Base-by-base conservation (phyloP, 2,329 filamentous ascomycete species). In the Neodidymelliopsis sp. region DNA sequence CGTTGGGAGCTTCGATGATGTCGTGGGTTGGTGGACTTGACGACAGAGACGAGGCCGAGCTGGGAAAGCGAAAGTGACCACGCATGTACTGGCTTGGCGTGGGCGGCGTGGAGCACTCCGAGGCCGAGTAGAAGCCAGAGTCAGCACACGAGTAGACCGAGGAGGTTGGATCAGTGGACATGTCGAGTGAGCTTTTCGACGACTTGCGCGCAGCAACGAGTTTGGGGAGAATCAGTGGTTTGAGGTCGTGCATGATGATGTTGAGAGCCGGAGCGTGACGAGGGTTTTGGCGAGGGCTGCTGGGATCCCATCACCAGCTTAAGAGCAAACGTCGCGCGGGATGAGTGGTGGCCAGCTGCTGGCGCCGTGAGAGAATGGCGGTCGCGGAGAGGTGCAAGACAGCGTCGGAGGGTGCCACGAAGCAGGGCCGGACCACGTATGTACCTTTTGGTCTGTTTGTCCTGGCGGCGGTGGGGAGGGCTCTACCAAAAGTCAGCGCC, bases 31-130 rank as follows among this genome's bases (percentile, higher is more conserved):
- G 75, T 12, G 82, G 77, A 49, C 69, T 71, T 28, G 80, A 76
- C 46, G 89, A 87, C 47, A 90, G 78, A 4, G 91, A 96, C 1
- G 91, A 96, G 20, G 82, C 81, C 0, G 91, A 94, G 74, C 90
- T 93, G 18, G 86, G 82, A 61, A 83, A 84, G 60, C 85, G 82
- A 37, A 82, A 75, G 70, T 88, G 85, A 24, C 83, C 83, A 51
- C 82, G 82, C 36, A 68, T 61, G 37, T 85, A 87, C 65, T 88
- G 89, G 13, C 85, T 89, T 16, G 88, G 87, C 30, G 87, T 90
- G 27, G 86, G 76, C 40, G 88, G 88, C 15, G 88, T 87, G 10
- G 84, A 83, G 58, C 86, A 77, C 59, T 89, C 88, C 15, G 88
- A 90, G 9, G 79, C 79, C 13, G 81, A 85, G 58, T 69, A 71